Conservation (phyloP, 805 yeast species). For the Candida broadrunensis region DNA sequence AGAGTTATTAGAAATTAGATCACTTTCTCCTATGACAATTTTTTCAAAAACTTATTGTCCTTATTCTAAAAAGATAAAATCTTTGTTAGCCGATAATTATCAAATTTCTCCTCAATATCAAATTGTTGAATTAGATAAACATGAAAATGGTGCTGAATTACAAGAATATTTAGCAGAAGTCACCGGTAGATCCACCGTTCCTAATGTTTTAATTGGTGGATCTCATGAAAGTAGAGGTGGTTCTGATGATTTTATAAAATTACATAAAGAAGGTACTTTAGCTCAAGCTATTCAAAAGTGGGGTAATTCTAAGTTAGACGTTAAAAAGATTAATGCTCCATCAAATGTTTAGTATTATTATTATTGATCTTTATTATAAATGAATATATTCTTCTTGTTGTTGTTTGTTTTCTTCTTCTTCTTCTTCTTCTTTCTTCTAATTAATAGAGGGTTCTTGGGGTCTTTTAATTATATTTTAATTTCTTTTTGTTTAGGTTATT, state of each 20-base stretch:
- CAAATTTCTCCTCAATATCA: constrained; percentile 68
- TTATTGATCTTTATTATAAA: too few species aligned
- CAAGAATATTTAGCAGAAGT: constrained; percentile 66
- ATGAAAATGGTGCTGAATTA: constrained; percentile 68
- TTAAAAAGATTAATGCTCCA: constrained; percentile 53
- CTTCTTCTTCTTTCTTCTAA: too few species aligned
- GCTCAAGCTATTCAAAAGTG: constrained; percentile 53
- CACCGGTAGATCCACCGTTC: constrained; percentile 86
- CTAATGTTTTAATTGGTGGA: constrained; percentile 77
- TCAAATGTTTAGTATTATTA: constrained; percentile 41
- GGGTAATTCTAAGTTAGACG: constrained; percentile 55
- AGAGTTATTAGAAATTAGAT: constrained; percentile 52
- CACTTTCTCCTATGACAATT: constrained; percentile 62
- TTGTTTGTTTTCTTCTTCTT: too few species aligned
- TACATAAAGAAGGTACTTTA: constrained; percentile 59
- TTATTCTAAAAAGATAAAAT: constrained; percentile 68
- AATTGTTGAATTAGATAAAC: constrained; percentile 80
- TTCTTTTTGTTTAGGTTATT: too few species aligned
- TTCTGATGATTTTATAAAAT: constrained; percentile 67
- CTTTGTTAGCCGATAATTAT: constrained; percentile 59
- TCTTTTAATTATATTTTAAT: too few species aligned
- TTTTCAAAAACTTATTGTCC: constrained; percentile 67
- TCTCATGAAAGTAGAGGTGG: constrained; percentile 73
- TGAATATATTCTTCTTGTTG: too few species aligned
- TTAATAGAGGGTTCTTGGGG: too few species aligned